Base-by-base conservation (phyloP, 75 land plant species). In the Cunninghamia lanceolata region DNA sequence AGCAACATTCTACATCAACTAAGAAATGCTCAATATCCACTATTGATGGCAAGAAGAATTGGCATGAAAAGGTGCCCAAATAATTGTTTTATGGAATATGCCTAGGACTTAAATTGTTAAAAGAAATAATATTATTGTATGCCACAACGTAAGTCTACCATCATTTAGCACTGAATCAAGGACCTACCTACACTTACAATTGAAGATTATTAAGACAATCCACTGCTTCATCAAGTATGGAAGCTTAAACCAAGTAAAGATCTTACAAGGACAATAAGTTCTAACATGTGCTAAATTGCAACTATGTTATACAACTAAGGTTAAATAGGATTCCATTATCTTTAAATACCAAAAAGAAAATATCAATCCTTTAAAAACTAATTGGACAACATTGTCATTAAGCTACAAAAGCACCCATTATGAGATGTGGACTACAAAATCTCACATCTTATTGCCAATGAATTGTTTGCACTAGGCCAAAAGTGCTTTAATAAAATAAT, bases 181-280 rank as follows among this genome's bases (percentile, higher is more conserved):
- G 9, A 45, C 52, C 42, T 84, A 91, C 87, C 53, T 92, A 92
- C 54, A 92, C 88, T 82, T 92, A 92, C 25, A 91, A 87, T 83
- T 92, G 91, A 43, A 94, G 90, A 70, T 90, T 90, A 84, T 91
- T 94, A 54, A 94, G 83, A 88, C 92, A 94, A 16, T 90, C 93
- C 28, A 94, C 92, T 86, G 89, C 95, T 78, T 93, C 95, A 86
- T 92, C 95, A 3, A 93, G 85, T 91, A 93, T 92, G 82, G 93
- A 93, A 16, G 95, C 95, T 82, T 94, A 81, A 81, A 10, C 5
- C 42, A 40, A 21, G 45, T 45, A 16, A 77, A 81, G 42, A 75
- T 16, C 40, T 38, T 14, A 34, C 42, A 36, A 13, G 10, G 35
- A 71, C 34, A 32, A 34, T 13, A 71, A 2, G 10, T 71, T 71